Evolutionary conservation across 352 stramenopile species (phyloP).

Genomic region (Globisporangium splendens): DNA sequence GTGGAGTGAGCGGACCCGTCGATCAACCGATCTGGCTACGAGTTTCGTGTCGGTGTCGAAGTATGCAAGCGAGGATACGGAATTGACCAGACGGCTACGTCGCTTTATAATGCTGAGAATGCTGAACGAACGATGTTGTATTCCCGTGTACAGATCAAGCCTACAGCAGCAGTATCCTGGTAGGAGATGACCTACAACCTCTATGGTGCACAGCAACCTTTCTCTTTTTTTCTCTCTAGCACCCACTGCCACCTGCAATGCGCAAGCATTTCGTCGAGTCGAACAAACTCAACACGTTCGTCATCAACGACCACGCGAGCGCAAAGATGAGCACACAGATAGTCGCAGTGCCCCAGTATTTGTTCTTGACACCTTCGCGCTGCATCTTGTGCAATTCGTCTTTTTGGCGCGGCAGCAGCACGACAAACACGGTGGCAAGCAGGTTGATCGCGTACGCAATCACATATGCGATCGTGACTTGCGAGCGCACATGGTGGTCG

Average conservation of each 20-base stretch:
- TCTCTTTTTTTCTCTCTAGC: conserved; percentile 4
- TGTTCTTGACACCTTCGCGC: conserved; percentile 32
- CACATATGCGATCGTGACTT: conserved; percentile 50
- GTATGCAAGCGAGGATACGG: too few relatives aligned
- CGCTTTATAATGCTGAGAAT: too few relatives aligned
- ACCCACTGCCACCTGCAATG: conserved; percentile 44
- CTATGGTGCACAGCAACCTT: too few relatives aligned
- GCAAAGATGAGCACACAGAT: conserved; percentile 38
- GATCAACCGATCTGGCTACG: too few relatives aligned
- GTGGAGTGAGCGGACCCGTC: too few relatives aligned
- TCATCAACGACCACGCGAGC: conserved; percentile 56
- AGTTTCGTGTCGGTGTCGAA: too few relatives aligned
- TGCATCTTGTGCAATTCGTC: conserved; percentile 38
- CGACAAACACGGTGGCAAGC: conserved; percentile 37
- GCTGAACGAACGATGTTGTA: too few relatives aligned
- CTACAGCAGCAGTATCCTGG: too few relatives aligned
- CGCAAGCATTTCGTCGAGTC: conserved; percentile 46
- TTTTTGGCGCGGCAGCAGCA: conserved; percentile 52
- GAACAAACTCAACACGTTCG: conserved; percentile 51
- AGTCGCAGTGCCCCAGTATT: conserved; percentile 30
- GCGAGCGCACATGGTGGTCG: conserved; percentile 32
- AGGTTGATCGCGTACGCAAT: conserved; percentile 60
- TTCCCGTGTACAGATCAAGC: too few relatives aligned
- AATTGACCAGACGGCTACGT: too few relatives aligned
- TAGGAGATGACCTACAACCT: too few relatives aligned